A percentile compares a stretch with the other conserved stretches of the same genome.
Conservation (phyloP, 1,139 yeast genomes). For the Komagataea norvegica region DNA sequence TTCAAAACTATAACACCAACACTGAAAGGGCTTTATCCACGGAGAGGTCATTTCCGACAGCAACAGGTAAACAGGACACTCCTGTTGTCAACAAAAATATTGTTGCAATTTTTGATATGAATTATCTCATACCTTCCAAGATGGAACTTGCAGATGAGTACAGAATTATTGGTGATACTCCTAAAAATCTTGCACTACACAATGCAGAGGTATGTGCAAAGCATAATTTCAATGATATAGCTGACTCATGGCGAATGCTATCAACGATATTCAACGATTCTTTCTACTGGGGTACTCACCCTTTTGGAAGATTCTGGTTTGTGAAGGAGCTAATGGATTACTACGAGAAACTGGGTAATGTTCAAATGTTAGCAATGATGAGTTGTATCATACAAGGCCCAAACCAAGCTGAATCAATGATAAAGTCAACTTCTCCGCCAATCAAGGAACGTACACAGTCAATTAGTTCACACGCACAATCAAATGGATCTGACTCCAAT, state of each 20-base stretch:
- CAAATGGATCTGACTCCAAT: conserved; percentile 16
- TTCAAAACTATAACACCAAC: conserved; percentile 17
- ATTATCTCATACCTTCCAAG: conserved; percentile 70
- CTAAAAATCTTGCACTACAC: conserved; percentile 60
- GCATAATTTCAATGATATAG: conserved; percentile 56
- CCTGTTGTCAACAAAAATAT: conserved; percentile 37
- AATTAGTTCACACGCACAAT: conserved; percentile 15
- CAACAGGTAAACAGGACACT: conserved; percentile 2
- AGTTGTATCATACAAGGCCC: conserved; percentile 49
- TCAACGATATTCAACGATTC: conserved; percentile 29
- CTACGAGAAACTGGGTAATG: conserved; percentile 60
- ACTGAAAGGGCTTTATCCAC: conserved; percentile 15
- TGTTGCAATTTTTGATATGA: conserved; percentile 62
- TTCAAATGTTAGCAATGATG: conserved; percentile 89
- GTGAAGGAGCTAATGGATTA: conserved; percentile 57
- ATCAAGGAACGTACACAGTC: conserved; percentile 18
- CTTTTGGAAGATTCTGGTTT: conserved; percentile 76
- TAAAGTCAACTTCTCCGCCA: conserved; percentile 1
- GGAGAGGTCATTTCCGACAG: conserved; percentile 17
- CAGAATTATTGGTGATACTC: conserved; percentile 60
- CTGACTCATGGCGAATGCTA: conserved; percentile 76
- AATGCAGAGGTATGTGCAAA: conserved; percentile 71
- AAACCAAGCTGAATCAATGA: conserved; percentile 4
- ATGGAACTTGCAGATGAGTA: conserved; percentile 75
- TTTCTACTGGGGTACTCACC: conserved; percentile 78